phyloP scores from a whole-genome alignment of 2,329 filamentous ascomycete species.

The Colletotrichum kahawae region DNA sequence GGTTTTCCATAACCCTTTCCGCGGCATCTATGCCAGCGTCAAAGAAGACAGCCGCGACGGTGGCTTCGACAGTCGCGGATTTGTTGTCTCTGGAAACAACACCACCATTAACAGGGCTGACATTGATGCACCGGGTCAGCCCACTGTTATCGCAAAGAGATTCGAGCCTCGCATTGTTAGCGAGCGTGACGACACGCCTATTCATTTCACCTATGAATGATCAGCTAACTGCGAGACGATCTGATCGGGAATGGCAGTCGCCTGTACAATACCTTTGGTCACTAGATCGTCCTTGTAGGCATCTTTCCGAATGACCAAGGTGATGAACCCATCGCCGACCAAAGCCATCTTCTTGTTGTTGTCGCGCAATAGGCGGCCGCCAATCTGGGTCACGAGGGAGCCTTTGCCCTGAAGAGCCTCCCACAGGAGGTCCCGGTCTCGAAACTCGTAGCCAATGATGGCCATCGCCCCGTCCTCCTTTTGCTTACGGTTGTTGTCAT shows the following conservation, averaged over 20 bases:
- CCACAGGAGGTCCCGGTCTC: not conserved
- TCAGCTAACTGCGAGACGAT: no score
- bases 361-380: no score
- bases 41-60: not conserved
- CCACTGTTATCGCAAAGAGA: not conserved
- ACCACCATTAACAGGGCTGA: accelerated
- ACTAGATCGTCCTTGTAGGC: no score
- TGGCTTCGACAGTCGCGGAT: not conserved
- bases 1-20: not conserved
- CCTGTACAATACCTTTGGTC: no score
- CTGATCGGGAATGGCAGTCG: no score
- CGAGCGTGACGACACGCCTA: no score
- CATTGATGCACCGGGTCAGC: not conserved
- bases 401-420: not conserved
- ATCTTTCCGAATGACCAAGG: no score
- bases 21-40: not conserved
- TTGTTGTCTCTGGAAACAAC: not conserved
- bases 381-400: not conserved
- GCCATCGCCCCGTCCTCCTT: not conserved
- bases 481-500: accelerated
- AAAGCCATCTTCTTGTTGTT: no score
- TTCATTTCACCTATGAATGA: no score
- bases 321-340: no score
- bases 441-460: accelerated
- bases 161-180: no score